Conservation (phyloP, 163 green algal genomes). For the Coccomyxa subellipsoidea region DNA sequence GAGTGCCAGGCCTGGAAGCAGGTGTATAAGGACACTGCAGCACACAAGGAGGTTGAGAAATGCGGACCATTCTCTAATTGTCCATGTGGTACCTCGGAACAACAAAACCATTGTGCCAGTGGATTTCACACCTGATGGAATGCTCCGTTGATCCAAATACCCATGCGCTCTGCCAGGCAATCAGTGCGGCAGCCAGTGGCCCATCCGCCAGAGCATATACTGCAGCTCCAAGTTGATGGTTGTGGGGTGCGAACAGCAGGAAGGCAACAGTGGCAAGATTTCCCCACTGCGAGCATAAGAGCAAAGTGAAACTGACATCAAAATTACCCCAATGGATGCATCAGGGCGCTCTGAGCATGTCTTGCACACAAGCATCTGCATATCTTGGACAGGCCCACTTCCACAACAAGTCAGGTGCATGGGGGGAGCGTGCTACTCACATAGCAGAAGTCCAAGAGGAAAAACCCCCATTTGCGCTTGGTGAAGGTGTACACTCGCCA, state of each 20-base stretch:
- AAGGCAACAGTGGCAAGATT: slow-evolving; percentile 46
- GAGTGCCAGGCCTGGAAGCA: slow-evolving; percentile 65
- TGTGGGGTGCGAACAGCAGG: slow-evolving; percentile 33
- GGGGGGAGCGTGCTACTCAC: neutral
- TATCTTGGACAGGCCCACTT: neutral
- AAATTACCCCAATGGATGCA: too few species aligned
- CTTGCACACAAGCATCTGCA: too few species aligned
- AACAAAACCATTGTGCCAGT: too few species aligned
- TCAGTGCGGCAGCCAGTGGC: slow-evolving; percentile 57
- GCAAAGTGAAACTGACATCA: too few species aligned
- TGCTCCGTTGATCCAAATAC: slow-evolving; percentile 54
- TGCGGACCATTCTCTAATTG: too few species aligned
- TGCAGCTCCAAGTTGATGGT: slow-evolving; percentile 27
- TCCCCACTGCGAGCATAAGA: slow-evolving; percentile 38
- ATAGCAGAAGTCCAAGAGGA: slow-evolving; percentile 78
- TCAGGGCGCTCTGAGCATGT: too few species aligned
- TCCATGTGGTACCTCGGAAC: too few species aligned
- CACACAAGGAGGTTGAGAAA: neutral
- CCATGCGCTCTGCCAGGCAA: slow-evolving; percentile 73
- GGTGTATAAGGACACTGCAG: slow-evolving; percentile 64
- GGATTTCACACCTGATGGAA: slow-evolving; percentile 43
- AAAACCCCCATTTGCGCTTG: slow-evolving; percentile 42
- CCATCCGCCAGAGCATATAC: slow-evolving; percentile 66
- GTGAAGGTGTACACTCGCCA: slow-evolving; percentile 29
- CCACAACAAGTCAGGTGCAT: neutral